Evolutionary conservation across 1,284 basidiomycete genomes (phyloP), one percentile per base, ranked within the genome.

Genomic region (Leccinum insigne): DNA sequence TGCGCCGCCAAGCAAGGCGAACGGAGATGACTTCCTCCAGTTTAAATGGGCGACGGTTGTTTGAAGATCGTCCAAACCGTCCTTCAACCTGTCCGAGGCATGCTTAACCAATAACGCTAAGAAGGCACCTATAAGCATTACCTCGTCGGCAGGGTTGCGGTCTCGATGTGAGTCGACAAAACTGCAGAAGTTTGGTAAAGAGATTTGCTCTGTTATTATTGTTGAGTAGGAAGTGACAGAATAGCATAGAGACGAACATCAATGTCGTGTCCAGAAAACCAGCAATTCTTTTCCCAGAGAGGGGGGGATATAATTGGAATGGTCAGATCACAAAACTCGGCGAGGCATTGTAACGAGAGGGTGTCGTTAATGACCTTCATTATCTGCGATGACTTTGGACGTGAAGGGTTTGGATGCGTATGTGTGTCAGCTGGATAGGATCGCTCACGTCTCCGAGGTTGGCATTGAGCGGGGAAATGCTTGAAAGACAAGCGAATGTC

Each of bases 141-240:
- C 90, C 90, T 83, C 42, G 89, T 72, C 2, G 90, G 86, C 40
- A 91, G 79, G 3, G 91, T 92, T 13, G 78, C 80, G 38, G 79
- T 86, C 67, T 93, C 90, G 14, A 92, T 78, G 69, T 90, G 85
- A n/a, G 88, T 78, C 1, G 91, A 87, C 7, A 92, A 73, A 44
- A 92, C 72, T 8, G 90, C 89, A 3, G 90, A 90, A 11, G 81
- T 79, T 60, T 87, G 83, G 74, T 88, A 90, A 2, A 76, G 64
- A 60, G 78, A 80, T 13, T 75, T 71, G 40, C 68, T 71, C 85
- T 90, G 70, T 57, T 60, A 35, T 42, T 35, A 63, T 58, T 68
- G 57, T 21, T 49, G 0, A 68, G 67, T 61, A 38, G 35, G 61
- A 62, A 63, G 58, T 38, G 21, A 57, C 60, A n/a, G 26, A n/a